Evolutionary conservation across 2,329 filamentous ascomycete genomes (phyloP), one percentile per base, ranked within the genome.

Genomic region (Cladophialophora exuberans): DNA sequence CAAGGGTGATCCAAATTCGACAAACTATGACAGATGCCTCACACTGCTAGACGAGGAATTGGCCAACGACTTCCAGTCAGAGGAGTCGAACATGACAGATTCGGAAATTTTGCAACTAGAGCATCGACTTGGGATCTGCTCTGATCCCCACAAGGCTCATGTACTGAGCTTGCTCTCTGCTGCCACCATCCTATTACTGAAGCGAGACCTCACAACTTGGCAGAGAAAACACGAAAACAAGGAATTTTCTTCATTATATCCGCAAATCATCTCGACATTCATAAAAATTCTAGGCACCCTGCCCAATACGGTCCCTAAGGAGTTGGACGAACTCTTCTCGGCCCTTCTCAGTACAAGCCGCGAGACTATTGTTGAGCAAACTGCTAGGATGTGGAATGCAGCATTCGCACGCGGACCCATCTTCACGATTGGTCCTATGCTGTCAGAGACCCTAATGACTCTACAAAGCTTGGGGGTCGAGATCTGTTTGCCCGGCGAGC

Each of bases 341-440:
- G 73, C 81, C 43, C 80, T 79, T 1, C 76, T 86, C 23, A 67
- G 74, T 18, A 84, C 81, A 39, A 73, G 73, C 4, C 77, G 81
- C 59, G 75, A 72, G 42, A 70, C 68, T 3, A 75, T 81, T 7
- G 76, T 78, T 9, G 81, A 81, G 41, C 67, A 67, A 2, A 79
- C 83, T 1, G 76, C 85, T 22, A 66, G 71, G 13, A 77, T 81
- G 58, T 97, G 90, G 90, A 92, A 91, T 62, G 68, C 72, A 0
- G 80, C 85, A 0, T 90, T 90, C 65, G 84, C 84, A 17, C 73
- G 80, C 13, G 78, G 82, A 33, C 75, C 82, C 3, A 72, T 73
- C 4, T 66, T 90, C 1, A 72, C 82, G 20, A 93, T 89, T 69
- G 87, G 90, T 0, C 70, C 80, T 9, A 75, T 75, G 25, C 75